These are phyloP conservation scores for Cyclotella distinguenda DNA, from an alignment of 108 stramenopile species.

Conservation along the genomic window DNA sequence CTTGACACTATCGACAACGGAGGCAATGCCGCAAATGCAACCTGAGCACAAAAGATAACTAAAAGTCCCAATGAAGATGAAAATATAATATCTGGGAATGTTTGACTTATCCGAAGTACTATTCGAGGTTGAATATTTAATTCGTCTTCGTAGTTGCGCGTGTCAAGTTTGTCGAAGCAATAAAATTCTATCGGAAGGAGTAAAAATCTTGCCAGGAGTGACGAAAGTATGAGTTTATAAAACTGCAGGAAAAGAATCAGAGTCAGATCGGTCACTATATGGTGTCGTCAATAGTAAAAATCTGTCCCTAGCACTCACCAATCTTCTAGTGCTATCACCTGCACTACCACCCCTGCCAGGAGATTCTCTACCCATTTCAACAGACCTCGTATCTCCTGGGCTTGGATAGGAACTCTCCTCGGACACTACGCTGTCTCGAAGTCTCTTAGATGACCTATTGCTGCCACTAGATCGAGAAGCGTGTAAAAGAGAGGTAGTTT, in stretches of 20 bases:
- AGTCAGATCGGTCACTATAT: background rate
- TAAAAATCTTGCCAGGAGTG: conserved; percentile 36
- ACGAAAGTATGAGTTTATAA: conserved; percentile 37
- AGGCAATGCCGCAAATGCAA: conserved; percentile 40
- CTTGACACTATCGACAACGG: conserved; percentile 23
- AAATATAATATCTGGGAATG: conserved; percentile 39
- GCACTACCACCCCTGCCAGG: conserved; percentile 43
- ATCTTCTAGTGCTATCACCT: conserved; percentile 42
- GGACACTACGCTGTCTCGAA: background rate
- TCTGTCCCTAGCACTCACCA: conserved; percentile 18
- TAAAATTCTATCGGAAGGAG: conserved; percentile 39
- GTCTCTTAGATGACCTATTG: background rate
- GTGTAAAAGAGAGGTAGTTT: conserved; percentile 12
- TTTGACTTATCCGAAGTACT: conserved; percentile 40
- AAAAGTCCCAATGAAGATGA: conserved; percentile 35
- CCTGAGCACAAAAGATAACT: conserved; percentile 37
- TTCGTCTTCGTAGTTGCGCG: background rate
- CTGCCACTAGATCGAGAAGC: background rate
- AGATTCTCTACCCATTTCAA: conserved; percentile 6
- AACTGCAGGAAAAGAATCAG: conserved; percentile 16
- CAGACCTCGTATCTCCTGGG: conserved; percentile 31
- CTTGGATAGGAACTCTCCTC: conserved; percentile 26
- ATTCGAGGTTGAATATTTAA: conserved; percentile 9
- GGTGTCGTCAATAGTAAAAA: background rate
- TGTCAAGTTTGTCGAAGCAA: conserved; percentile 10